Evolutionary conservation across 2,329 filamentous ascomycete genomes (phyloP).

Genomic region (Sphaerostilbella broomeana): DNA sequence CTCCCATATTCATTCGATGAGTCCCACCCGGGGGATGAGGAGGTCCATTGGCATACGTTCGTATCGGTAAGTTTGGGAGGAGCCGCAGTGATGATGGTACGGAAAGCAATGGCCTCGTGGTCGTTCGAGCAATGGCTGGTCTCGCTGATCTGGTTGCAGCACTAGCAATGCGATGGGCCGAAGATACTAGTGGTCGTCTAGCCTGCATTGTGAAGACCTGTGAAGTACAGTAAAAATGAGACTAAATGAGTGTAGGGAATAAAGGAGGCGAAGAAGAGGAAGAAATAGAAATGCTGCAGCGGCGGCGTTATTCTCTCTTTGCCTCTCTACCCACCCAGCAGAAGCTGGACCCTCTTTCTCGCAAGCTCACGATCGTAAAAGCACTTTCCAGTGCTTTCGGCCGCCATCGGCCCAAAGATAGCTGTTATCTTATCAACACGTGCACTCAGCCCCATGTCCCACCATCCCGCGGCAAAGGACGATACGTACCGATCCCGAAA

Average conservation of each 20-base stretch:
- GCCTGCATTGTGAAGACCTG: conserved; percentile 33
- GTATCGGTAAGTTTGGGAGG: conserved; percentile 35
- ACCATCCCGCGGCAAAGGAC: conserved; percentile 14
- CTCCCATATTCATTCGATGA: conserved; percentile 85
- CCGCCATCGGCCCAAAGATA: conserved; percentile 13
- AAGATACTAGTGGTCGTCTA: conserved; percentile 32
- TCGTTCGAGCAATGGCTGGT: conserved; percentile 23
- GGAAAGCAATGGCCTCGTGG: background rate
- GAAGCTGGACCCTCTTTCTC: conserved; percentile 1
- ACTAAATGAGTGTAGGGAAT: background rate
- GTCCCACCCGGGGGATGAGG: conserved; percentile 88
- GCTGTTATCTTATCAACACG: conserved; percentile 32
- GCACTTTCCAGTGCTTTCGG: conserved; percentile 38
- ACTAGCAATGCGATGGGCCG: conserved; percentile 33
- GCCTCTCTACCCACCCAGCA: background rate
- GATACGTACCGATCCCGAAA: conserved; percentile 20
- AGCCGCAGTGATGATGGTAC: conserved; percentile 20
- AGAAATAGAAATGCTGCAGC: background rate
- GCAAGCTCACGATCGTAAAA: conserved; percentile 22
- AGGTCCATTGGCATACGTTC: conserved; percentile 61
- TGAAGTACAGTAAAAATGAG: conserved; percentile 6
- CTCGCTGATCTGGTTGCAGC: conserved; percentile 24
- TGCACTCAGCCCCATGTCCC: conserved; percentile 29
- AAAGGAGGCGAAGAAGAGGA: background rate
- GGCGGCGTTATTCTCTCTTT: background rate